A percentile compares a stretch with the other conserved stretches of the same genome.
These are phyloP conservation scores for Beauveria sp. DNA, from an alignment of 2,329 filamentous ascomycete species.

Conservation along the genomic window DNA sequence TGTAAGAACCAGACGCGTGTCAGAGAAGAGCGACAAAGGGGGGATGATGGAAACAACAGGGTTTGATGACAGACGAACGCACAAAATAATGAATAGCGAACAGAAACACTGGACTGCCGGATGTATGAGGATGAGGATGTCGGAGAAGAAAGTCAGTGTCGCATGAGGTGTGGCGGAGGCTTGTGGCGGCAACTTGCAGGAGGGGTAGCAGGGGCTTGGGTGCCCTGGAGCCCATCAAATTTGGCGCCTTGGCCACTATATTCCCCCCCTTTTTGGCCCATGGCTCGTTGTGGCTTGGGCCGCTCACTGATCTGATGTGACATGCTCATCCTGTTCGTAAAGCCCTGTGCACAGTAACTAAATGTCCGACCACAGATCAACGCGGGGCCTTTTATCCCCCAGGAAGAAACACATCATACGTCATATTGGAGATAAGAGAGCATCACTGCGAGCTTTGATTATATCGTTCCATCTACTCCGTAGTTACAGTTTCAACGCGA, in stretches of 20 bases:
- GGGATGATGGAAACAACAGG: not conserved
- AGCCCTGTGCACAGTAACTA: too few relatives aligned
- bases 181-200: not conserved
- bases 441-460: not conserved
- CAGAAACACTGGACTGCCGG: not conserved
- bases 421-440: too few relatives aligned
- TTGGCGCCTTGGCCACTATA: not conserved
- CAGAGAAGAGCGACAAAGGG: not conserved
- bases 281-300: not conserved
- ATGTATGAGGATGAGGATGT: not conserved
- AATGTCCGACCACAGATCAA: too few relatives aligned
- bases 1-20: not conserved
- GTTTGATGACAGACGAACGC: not conserved
- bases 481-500: not conserved
- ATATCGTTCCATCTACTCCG: not conserved
- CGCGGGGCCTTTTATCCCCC: too few relatives aligned
- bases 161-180: conserved; percentile 7
- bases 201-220: not conserved
- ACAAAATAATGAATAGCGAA: not conserved
- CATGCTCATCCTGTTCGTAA: too few relatives aligned
- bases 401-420: too few relatives aligned
- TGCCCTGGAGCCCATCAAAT: not conserved
- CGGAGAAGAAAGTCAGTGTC: not conserved
- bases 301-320: not conserved
- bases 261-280: not conserved